phyloP scores from a whole-genome alignment of 768 basidiomycete genomes.

The Suillus americanus region DNA sequence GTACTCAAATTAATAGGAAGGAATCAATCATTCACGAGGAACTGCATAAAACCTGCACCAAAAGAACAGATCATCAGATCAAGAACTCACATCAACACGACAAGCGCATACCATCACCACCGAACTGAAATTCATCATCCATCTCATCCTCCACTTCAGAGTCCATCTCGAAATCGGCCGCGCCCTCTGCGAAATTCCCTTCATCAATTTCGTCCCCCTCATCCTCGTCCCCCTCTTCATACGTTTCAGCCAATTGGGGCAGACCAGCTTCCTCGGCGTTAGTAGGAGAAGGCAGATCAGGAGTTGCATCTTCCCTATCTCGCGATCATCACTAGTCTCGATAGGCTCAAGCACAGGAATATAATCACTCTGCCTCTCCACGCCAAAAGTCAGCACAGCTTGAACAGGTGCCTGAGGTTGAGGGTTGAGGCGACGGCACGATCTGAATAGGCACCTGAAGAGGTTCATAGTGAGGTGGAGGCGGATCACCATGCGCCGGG shows the following conservation, averaged over 20 bases:
- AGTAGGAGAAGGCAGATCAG: not conserved
- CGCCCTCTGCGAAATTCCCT: constrained; percentile 6
- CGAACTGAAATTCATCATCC: not conserved
- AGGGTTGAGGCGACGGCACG: not conserved
- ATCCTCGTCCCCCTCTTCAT: constrained; percentile 5
- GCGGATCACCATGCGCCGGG: not conserved
- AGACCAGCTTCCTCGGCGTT: not conserved
- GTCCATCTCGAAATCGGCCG: constrained; percentile 7
- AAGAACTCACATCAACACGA: not conserved
- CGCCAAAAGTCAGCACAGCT: not conserved
- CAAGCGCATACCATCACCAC: constrained; percentile 1
- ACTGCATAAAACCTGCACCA: constrained; percentile 14
- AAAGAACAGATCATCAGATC: constrained; percentile 8
- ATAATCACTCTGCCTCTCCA: not conserved
- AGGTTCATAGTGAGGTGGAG: not conserved
- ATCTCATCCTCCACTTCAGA: constrained; percentile 6
- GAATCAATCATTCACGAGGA: constrained; percentile 21
- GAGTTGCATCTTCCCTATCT: not conserved
- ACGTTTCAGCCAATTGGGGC: not conserved
- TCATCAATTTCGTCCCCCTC: not conserved
- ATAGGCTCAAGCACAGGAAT: constrained; percentile 5
- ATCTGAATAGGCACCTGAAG: not conserved
- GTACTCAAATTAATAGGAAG: constrained; percentile 20
- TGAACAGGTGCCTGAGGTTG: not conserved
- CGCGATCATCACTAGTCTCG: not conserved